Base-by-base conservation (phyloP, 2,329 filamentous ascomycete genomes). In the Colletotrichum orbiculare region DNA sequence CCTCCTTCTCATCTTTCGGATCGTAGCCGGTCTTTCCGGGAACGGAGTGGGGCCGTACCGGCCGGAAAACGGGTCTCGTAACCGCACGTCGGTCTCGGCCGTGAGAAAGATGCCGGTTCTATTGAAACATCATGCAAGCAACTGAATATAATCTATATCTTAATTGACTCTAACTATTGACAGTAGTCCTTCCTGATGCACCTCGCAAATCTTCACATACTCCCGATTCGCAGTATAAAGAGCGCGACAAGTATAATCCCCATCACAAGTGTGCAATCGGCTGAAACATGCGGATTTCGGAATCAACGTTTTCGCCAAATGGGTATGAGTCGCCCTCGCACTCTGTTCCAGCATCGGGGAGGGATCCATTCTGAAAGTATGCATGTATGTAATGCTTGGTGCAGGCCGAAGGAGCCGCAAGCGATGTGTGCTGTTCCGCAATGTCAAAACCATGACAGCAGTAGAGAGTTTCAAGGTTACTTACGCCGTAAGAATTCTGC, bases 401-500 rank as follows among this genome's bases (percentile, higher is more conserved):
- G 68, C 82, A 85, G 0, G 73, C 72, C 1, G 81, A 83, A 0
- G 81, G 75, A 6, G 80, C 77, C 1, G 82, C 74, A 5, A 82
- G 71, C 12, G 78, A 79, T 7, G 83, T 86, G 66, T 89, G 87
- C 81, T 85, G 52, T 9, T 0, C 8, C 15, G 38, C 38, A 41
- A 33, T 8, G 43, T 15, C 9, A 15, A n/a, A 46, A 10, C 25
- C 13, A 10, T 8, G 15, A 34, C 25, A 12, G 8, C 3, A 41
- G 38, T 17, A 12, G 39, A 12, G 39, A 12, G 2, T 42, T 9
- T 38, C 8, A 15, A 12, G 12, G 8, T 6, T 9, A 73, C 81
- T 73, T 75, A 83, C 83, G 5, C 84, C 84, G 45, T 82, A 85
- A 1, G 81, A 80, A 48, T 85, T 81, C 68, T 85, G 82, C 11